Evolutionary conservation across 805 yeast genomes (phyloP), one percentile per base, ranked within the genome.

Genomic region (Myxozyma vanderwaltii): DNA sequence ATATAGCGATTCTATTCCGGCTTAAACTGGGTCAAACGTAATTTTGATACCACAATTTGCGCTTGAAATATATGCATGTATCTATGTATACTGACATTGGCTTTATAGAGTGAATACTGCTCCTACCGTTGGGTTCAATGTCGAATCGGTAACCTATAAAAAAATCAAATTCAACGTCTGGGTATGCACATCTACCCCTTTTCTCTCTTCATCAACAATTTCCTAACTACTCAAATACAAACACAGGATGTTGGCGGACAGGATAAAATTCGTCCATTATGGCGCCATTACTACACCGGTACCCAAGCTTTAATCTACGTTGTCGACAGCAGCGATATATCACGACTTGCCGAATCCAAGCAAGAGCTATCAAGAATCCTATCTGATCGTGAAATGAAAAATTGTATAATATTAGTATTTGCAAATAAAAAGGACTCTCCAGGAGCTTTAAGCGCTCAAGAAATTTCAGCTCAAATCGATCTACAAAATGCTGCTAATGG

Each of bases 401-500:
- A 92, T 74, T 97, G 97, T 59, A 85, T 90, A 71, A 82, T 94
- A 78, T 84, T 92, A 72, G 97, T 92, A 65, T 91, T 92, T 74
- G 98, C 98, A 71, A 92, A 92, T 84, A 92, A 92, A 80, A 97
- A 92, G 82, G 98, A 92, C 83, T 84, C 92, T 81, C 97, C 97
- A 80, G 91, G 91, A 74, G 97, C 98, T 71, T 91, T 92, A 97
- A 89, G 89, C 76, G 97, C 98, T 68, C 96, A 97, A 68, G 98
- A 92, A 82, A 89, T 92, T 77, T 91, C 97, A 70, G 97, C 91
- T 80, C 91, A 90, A 79, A 84, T 92, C 73, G 97, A 97, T 67
- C 86, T 92, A 75, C 97, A 91, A 77, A 89, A 97, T 57, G n/a
- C 23, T 27, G 87, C 94, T 77, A 88, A 96, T 82, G 96, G 91